These are phyloP conservation scores for Leccinum sublutescens DNA, from an alignment of 768 basidiomycete species.

Conservation along the genomic window DNA sequence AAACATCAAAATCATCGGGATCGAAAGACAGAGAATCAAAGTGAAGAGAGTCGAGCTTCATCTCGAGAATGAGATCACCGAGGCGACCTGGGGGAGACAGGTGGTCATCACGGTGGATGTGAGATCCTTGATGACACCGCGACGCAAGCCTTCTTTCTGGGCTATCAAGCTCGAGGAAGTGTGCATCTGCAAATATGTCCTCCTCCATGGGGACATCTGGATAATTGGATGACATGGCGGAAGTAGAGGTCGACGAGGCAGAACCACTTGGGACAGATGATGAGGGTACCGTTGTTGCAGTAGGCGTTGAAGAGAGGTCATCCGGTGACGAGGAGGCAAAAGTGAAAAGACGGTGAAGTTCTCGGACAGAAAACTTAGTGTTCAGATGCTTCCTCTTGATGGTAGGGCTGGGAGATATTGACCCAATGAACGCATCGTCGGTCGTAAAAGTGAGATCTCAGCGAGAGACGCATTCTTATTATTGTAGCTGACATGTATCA, in stretches of 20 bases:
- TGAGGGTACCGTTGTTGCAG: neutral
- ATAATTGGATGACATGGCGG: conserved; percentile 11
- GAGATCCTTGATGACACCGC: conserved; percentile 3
- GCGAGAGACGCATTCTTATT: conserved; percentile 28
- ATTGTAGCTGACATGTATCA: conserved; percentile 12
- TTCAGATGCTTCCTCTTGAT: conserved; percentile 22
- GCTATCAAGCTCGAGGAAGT: conserved; percentile 19
- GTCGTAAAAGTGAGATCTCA: conserved; percentile 11
- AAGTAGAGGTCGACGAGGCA: conserved; percentile 12
- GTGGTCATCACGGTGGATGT: neutral
- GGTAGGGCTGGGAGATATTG: conserved; percentile 37
- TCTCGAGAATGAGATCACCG: conserved; percentile 53
- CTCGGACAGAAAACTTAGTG: conserved; percentile 37
- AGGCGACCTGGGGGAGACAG: conserved; percentile 13
- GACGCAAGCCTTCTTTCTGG: conserved; percentile 17
- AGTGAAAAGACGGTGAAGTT: conserved; percentile 35
- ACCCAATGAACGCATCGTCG: conserved; percentile 19
- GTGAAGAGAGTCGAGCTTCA: conserved; percentile 69
- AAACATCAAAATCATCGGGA: conserved; percentile 47
- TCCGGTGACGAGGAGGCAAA: conserved; percentile 26
- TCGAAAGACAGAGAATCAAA: conserved; percentile 73
- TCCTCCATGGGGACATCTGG: conserved; percentile 23
- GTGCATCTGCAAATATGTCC: conserved; percentile 12
- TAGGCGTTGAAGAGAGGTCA: conserved; percentile 3
- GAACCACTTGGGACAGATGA: neutral